Base-by-base conservation (phyloP, 345 rosid species). In the Gossypium thurberi region DNA sequence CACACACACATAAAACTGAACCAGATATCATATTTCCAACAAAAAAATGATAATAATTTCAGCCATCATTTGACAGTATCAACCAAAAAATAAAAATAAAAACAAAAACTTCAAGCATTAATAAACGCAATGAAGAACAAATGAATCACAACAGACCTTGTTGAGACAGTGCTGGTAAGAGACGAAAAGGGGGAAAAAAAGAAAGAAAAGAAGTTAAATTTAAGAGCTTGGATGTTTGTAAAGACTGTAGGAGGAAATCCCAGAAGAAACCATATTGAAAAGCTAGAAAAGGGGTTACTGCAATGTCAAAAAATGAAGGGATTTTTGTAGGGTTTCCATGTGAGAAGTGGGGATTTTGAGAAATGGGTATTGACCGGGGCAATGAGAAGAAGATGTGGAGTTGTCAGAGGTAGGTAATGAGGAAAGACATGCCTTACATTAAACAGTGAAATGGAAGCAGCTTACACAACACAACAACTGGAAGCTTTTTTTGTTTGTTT, bases 361-460 rank as follows among this genome's bases (percentile, higher is more conserved):
- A 69, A 69, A 48, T 25, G 59, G 46, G 17, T 10, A 17, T 43
- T 50, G 26, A 56, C 26, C 10, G 11, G 72, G 65, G 44, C 40
- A 59, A 40, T 80, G 66, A 78, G 83, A 69, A 78, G 85, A 71
- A 63, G 84, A 77, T 50, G 77, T 68, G 84, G 83, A 83, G 86
- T 79, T 86, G 74, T 88, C 89, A 82, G 86, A 28, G 81, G 83
- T 86, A 78, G 93, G 87, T 88, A 42, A 76, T 70, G 80, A 78
- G 78, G 77, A 77, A 74, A 69, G 82, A 77, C 80, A 79, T 82
- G 86, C 76, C 77, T 79, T 63, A 70, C 64, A 44, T 62, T 47
- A 65, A 40, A 40, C 74, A 23, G 75, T 75, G 83, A 70, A 51
- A 51, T 15, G 71, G 79, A 78, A 74, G 77, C 78, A 77, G 47